Conservation (phyloP, 257 asterid species). For the Knoxia roxburghii region DNA sequence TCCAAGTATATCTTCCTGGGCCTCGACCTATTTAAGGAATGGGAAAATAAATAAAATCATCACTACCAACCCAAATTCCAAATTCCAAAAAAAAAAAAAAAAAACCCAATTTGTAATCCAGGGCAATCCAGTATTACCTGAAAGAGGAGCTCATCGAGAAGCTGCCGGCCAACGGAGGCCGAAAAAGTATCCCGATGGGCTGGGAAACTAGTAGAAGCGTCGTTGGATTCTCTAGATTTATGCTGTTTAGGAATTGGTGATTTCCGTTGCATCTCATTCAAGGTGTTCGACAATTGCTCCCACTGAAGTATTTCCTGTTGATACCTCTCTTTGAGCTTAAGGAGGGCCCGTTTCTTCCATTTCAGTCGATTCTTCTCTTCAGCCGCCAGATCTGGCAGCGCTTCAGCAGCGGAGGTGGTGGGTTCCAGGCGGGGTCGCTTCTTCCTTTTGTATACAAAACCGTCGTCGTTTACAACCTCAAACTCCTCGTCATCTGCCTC, state of each 20-base stretch:
- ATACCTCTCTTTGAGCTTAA: conserved; percentile 49
- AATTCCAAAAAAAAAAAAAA: neutral
- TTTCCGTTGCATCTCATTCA: conserved; percentile 40
- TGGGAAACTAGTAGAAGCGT: conserved; percentile 3
- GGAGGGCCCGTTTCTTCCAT: conserved; percentile 48
- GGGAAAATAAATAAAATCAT: neutral
- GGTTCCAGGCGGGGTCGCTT: conserved; percentile 39
- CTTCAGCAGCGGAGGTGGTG: conserved; percentile 22
- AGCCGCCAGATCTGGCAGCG: conserved; percentile 52
- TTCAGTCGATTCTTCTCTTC: conserved; percentile 48
- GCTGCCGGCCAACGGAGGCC: conserved; percentile 24
- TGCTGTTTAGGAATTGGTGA: conserved; percentile 19
- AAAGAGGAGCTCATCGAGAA: conserved; percentile 51
- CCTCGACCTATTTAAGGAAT: conserved; percentile 45
- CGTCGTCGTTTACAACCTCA: conserved; percentile 62
- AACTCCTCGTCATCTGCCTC: conserved; percentile 51
- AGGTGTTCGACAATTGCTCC: conserved; percentile 68
- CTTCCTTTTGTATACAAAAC: conserved; percentile 62
- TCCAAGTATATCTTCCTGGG: conserved; percentile 49
- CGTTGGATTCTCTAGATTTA: neutral
- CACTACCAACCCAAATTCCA: neutral
- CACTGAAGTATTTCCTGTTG: conserved; percentile 52
- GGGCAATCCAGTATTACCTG: conserved; percentile 46
- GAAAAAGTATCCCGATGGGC: conserved; percentile 9
- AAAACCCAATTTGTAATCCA: neutral